A percentile compares a stretch with the other conserved stretches of the same genome.
Conservation (phyloP, 352 stramenopile genomes). For the Pythium brachiatum region DNA sequence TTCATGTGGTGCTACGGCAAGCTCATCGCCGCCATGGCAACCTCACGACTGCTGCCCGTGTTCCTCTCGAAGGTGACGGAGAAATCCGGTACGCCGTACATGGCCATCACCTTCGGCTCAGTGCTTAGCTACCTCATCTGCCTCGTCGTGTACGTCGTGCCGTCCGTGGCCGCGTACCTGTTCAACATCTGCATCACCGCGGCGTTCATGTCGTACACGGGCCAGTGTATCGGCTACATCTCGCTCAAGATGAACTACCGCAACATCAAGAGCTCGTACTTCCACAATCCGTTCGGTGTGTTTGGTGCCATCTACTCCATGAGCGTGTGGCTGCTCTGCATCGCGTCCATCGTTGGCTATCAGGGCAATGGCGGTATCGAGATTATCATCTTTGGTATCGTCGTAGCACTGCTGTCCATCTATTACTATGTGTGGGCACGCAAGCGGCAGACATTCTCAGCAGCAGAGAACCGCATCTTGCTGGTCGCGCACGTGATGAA, state of each 20-base stretch:
- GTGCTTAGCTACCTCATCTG: constrained; percentile 23
- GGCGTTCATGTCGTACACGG: constrained; percentile 26
- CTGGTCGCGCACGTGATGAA: constrained; percentile 26
- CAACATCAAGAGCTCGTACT: constrained; percentile 19
- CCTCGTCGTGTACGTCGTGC: constrained; percentile 22
- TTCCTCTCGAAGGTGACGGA: constrained; percentile 3
- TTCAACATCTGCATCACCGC: constrained; percentile 25
- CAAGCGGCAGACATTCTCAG: constrained; percentile 22
- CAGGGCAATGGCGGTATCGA: constrained; percentile 21
- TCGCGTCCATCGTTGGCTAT: constrained; percentile 24
- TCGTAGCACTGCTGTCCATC: constrained; percentile 11
- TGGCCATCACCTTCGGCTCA: constrained; percentile 13
- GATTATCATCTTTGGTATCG: constrained; percentile 10
- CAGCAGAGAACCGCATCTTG: constrained; percentile 25
- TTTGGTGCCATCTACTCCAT: constrained; percentile 17
- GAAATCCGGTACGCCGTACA: constrained; percentile 25
- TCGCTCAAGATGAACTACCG: constrained; percentile 24
- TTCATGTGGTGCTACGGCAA: constrained; percentile 34
- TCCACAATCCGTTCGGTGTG: constrained; percentile 21
- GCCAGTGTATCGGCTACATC: constrained; percentile 34
- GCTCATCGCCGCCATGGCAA: constrained; percentile 29
- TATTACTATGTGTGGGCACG: constrained; percentile 24
- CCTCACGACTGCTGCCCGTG: constrained; percentile 22
- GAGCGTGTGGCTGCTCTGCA: constrained; percentile 13
- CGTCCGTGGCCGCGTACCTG: background rate